Evolutionary conservation across 768 basidiomycete species (phyloP).

Genomic region (Russula sp.): DNA sequence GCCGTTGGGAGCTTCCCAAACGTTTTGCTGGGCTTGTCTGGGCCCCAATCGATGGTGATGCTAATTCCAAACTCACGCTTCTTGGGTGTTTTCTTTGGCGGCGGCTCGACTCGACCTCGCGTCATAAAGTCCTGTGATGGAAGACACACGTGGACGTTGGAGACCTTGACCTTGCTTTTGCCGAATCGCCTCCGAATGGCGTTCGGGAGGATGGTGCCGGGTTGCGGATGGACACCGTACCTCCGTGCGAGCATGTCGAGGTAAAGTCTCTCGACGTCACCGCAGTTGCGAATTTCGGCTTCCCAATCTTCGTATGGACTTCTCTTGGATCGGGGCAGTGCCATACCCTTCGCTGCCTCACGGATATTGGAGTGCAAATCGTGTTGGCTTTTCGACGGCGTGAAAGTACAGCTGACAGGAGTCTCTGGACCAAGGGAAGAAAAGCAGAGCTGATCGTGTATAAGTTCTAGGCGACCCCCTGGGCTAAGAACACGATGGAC

Average conservation of each 20-base stretch:
- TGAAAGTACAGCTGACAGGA: constrained; percentile 17
- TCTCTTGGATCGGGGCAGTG: background rate
- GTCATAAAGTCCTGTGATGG: constrained; percentile 37
- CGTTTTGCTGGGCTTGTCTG: constrained; percentile 28
- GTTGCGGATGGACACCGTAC: constrained; percentile 46
- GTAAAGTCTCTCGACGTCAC: constrained; percentile 51
- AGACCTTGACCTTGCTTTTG: constrained; percentile 36
- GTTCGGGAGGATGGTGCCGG: constrained; percentile 42
- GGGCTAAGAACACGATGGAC: constrained; percentile 51
- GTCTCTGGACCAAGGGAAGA: constrained; percentile 39
- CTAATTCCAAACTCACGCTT: constrained; percentile 31
- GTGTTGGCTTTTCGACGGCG: background rate
- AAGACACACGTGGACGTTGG: constrained; percentile 48
- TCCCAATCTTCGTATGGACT: constrained; percentile 35
- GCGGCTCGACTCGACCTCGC: constrained; percentile 21
- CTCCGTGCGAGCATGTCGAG: constrained; percentile 48
- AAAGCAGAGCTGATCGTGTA: constrained; percentile 66
- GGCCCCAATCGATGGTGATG: constrained; percentile 30
- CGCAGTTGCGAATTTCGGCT: constrained; percentile 33
- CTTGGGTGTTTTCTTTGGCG: constrained; percentile 16
- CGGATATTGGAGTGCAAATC: background rate
- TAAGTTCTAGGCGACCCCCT: constrained; percentile 61
- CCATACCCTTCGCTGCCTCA: background rate
- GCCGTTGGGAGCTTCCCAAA: constrained; percentile 23
- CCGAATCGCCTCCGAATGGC: constrained; percentile 47